These are phyloP conservation scores for Malus hybrid DNA, from an alignment of 331 rosid species.

Conservation along the genomic window DNA sequence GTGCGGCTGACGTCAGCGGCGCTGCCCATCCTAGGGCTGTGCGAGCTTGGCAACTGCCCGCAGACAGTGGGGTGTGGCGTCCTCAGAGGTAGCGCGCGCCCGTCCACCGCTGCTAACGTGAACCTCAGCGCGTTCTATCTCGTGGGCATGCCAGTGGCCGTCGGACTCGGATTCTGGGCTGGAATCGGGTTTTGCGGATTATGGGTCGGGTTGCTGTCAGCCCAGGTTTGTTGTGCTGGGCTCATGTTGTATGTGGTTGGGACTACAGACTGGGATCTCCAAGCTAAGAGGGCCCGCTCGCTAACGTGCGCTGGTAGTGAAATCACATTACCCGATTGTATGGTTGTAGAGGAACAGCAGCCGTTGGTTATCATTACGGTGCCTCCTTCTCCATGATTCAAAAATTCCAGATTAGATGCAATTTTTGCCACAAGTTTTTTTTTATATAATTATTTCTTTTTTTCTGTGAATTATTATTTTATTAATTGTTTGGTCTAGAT, in stretches of 20 bases:
- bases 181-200: slow-evolving; percentile 73
- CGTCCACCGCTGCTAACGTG: slow-evolving; percentile 68
- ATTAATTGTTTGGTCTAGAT: background rate
- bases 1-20: slow-evolving; percentile 55
- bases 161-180: slow-evolving; percentile 54
- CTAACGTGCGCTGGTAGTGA: slow-evolving; percentile 25
- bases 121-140: slow-evolving; percentile 75
- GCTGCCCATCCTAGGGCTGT: slow-evolving; percentile 70
- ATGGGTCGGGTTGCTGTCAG: slow-evolving; percentile 74
- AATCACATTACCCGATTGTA: background rate
- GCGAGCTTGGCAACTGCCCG: slow-evolving; percentile 93
- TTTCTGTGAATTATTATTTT: slow-evolving; percentile 2
- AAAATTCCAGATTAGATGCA: background rate
- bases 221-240: slow-evolving; percentile 85
- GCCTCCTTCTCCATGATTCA: slow-evolving; percentile 6
- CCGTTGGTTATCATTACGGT: slow-evolving; percentile 27
- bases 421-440: slow-evolving; percentile 6
- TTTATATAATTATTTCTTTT: background rate
- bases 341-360: slow-evolving; percentile 12
- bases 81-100: slow-evolving; percentile 81
- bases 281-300: slow-evolving; percentile 54
- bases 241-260: slow-evolving; percentile 64
- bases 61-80: slow-evolving; percentile 91
- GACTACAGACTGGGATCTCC: slow-evolving; percentile 73
- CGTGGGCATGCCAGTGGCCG: slow-evolving; percentile 89